A percentile compares a stretch with the other conserved stretches of the same genome.
phyloP scores from a whole-genome alignment of 805 yeast genomes.

The Candida tammaniensis region DNA sequence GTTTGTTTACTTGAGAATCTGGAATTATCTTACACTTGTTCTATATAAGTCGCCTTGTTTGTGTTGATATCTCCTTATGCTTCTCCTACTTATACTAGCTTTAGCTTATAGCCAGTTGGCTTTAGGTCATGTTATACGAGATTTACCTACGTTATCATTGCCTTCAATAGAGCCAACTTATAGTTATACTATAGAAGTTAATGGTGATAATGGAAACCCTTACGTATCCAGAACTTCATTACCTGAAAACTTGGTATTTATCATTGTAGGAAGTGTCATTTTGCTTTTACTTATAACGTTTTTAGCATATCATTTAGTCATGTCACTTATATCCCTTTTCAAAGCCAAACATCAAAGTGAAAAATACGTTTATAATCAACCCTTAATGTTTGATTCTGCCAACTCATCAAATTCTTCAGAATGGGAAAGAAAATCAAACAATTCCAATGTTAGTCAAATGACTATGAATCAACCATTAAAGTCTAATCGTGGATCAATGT shows the following conservation, averaged over 20 bases:
- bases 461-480: constrained; percentile 18
- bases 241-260: constrained; percentile 41
- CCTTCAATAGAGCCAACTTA: constrained; percentile 9
- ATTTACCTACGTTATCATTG: constrained; percentile 12
- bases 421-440: constrained; percentile 17
- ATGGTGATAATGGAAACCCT: constrained; percentile 23
- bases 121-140: constrained; percentile 1
- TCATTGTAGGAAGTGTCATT: constrained; percentile 38
- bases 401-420: constrained; percentile 17
- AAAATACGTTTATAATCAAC: constrained; percentile 21
- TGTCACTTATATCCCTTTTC: constrained; percentile 20
- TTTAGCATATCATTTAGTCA: constrained; percentile 19
- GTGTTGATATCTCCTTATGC: background rate
- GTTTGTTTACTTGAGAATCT: too few relatives aligned
- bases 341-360: constrained; percentile 32
- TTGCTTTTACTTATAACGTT: constrained; percentile 18
- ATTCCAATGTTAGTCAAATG: constrained; percentile 13
- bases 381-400: constrained; percentile 4
- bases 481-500: constrained; percentile 43
- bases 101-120: too few relatives aligned
- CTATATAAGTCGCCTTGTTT: background rate
- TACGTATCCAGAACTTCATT: constrained; percentile 22
- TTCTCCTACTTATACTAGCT: background rate
- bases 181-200: constrained; percentile 11
- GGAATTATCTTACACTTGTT: too few relatives aligned